A percentile compares a stretch with the other conserved stretches of the same genome.
These are phyloP conservation scores for Echinochloa phyllopogon DNA, from an alignment of 176 grass and related monocot genomes.

Conservation along the genomic window DNA sequence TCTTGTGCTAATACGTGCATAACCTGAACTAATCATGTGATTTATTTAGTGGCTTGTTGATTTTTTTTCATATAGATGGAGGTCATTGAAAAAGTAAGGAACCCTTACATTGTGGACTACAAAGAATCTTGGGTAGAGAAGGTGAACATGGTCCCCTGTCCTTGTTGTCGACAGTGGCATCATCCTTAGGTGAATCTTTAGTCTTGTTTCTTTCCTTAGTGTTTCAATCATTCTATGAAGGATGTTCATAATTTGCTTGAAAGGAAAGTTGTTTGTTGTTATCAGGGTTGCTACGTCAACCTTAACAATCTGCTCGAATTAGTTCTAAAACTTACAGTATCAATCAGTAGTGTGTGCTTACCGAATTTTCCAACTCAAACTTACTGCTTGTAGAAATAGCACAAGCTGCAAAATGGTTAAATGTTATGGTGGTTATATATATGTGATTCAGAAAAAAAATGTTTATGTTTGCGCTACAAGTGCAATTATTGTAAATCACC, in stretches of 20 bases:
- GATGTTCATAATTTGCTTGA: slow-evolving; percentile 30
- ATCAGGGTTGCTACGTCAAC: slow-evolving; percentile 94
- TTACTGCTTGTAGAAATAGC: no score
- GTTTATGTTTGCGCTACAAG: no score
- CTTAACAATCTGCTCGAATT: no score
- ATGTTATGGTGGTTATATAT: no score
- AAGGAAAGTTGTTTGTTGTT: slow-evolving; percentile 30
- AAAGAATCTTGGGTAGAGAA: slow-evolving; percentile 97
- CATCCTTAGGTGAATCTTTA: slow-evolving; percentile 11
- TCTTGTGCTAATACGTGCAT: neutral
- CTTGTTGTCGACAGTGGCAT: slow-evolving; percentile 40
- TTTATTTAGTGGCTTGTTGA: neutral
- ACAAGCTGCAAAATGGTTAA: no score
- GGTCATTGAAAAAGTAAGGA: slow-evolving; percentile 84
- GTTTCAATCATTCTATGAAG: slow-evolving; percentile 23
- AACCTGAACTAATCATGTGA: no score
- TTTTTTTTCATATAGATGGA: slow-evolving; percentile 79
- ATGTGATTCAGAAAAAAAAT: no score
- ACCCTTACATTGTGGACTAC: slow-evolving; percentile 95
- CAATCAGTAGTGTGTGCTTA: no score
- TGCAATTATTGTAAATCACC: no score
- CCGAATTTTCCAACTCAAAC: no score
- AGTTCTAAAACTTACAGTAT: no score
- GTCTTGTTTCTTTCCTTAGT: slow-evolving; percentile 21
- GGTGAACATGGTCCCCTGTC: slow-evolving; percentile 51